Base-by-base conservation (phyloP, 2,329 filamentous ascomycete species). In the Cytospora chrysosperma region DNA sequence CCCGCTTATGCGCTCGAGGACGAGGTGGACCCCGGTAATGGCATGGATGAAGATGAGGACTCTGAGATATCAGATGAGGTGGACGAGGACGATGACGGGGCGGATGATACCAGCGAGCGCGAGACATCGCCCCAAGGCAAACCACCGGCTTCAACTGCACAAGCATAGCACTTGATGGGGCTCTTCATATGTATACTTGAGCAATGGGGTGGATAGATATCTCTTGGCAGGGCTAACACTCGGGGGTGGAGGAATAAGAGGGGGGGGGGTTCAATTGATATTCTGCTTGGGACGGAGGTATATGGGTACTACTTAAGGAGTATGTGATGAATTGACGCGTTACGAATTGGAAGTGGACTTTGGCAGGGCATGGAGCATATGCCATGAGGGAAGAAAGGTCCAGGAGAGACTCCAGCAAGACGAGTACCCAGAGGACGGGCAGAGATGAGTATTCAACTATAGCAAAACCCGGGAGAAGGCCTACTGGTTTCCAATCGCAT, bases 1-100 rank as follows among this genome's bases (percentile, higher is more conserved):
- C 80, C 82, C 0, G 83, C 81, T 9, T 89, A 87, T 68, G 72
- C 73, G 27, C 73, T 88, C 10, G 67, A 68, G 30, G 73, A 70
- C 21, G 73, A 73, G 28, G 72, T 70, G 15, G 73, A 72, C 6
- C 72, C 69, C 5, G 72, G 74, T 2, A 71, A 72, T 6, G 72
- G 73, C 17, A 24, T 47, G 43, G 73, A 74, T 1, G 73, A 73
- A 15, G 73, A 75, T 54, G 70, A 67, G 27, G 71, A 75, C 28
- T 67, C 72, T 54, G 62, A 72, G 32, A 68, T 72, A 28, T 74
- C 73, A 24, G 72, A 76, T 59, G 70, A 75, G 30, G 75, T 76
- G 9, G 74, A 72, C 19, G 73, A 72, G 21, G 72, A 71, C n/a
- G 71, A 67, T n/a, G 71, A 68, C 43, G 63, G 65, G 32, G 60